These are phyloP conservation scores for Keithomyces neogunnii DNA, from an alignment of 2,329 filamentous ascomycete genomes.

Conservation along the genomic window DNA sequence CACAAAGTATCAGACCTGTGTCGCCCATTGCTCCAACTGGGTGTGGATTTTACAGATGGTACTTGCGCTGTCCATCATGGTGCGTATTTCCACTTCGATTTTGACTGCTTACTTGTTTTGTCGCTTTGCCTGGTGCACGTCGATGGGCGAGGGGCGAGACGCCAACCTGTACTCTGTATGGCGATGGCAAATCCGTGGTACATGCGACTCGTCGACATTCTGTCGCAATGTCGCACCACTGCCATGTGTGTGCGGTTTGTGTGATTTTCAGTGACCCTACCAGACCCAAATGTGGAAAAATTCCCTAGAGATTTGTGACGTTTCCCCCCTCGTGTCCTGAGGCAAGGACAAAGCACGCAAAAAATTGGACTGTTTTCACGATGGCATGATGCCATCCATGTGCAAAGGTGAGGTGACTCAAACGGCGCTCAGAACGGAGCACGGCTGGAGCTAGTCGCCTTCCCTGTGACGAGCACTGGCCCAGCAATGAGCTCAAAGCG, in stretches of 20 bases:
- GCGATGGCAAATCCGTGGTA: background rate
- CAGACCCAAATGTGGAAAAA: background rate
- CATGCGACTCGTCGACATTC: background rate
- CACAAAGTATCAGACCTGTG: background rate
- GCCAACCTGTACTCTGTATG: background rate
- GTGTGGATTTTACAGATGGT: background rate
- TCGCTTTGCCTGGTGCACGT: background rate
- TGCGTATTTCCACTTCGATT: background rate
- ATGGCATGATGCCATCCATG: constrained; percentile 8
- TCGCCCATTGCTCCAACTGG: too few relatives aligned
- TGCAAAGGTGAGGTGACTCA: constrained; percentile 7
- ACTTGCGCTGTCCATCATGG: background rate
- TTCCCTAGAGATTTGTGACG: background rate
- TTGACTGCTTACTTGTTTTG: background rate
- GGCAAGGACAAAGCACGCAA: constrained; percentile 3
- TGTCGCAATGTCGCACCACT: background rate
- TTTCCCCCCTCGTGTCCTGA: background rate
- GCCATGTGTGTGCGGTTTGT: background rate
- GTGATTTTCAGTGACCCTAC: background rate
- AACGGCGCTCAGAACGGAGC: background rate
- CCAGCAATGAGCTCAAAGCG: background rate
- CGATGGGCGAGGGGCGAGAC: background rate
- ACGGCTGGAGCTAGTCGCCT: background rate
- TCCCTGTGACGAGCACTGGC: background rate
- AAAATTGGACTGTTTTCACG: constrained; percentile 1